Evolutionary conservation across 2,329 filamentous ascomycete species (phyloP).

Genomic region (Chaetothyriales sp.): DNA sequence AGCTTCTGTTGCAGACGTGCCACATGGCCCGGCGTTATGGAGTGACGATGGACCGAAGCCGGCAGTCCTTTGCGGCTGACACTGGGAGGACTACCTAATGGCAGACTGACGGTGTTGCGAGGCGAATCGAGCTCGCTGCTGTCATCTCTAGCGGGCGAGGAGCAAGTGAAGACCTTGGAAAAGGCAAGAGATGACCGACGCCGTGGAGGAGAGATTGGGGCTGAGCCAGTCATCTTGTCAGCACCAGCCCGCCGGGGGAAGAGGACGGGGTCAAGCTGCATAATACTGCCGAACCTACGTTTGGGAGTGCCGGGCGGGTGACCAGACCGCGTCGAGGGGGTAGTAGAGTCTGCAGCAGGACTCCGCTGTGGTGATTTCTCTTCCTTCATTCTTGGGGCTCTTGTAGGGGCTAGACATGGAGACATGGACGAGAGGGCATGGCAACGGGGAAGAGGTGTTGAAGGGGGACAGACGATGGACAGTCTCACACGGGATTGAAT

Average conservation of each 20-base stretch:
- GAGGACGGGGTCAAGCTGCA: not conserved
- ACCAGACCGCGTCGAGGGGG: conserved; percentile 6
- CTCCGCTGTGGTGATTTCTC: conserved; percentile 4
- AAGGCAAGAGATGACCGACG: conserved; percentile 15
- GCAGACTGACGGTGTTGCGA: not conserved
- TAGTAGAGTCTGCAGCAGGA: conserved; percentile 8
- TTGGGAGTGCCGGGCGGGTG: conserved; percentile 13
- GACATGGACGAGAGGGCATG: not conserved
- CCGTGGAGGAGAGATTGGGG: conserved; percentile 14
- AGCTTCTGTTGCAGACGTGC: conserved; percentile 14
- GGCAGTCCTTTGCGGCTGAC: conserved; percentile 6
- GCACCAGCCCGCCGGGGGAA: not conserved
- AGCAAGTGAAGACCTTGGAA: conserved; percentile 6
- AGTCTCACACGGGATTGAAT: not conserved
- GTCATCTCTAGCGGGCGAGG: not conserved
- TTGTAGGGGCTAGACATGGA: not conserved
- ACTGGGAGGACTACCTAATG: conserved; percentile 1
- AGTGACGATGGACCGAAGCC: conserved; percentile 6
- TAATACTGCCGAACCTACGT: conserved; percentile 8
- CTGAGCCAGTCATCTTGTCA: conserved; percentile 5
- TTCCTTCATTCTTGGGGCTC: not conserved
- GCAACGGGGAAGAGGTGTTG: not conserved
- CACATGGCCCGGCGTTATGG: conserved; percentile 12
- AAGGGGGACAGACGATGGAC: not conserved
- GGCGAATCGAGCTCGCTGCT: not conserved